A percentile compares a stretch with the other conserved stretches of the same genome.
Conservation (phyloP, 352 stramenopile genomes). For the Phytophthora fragariae region DNA sequence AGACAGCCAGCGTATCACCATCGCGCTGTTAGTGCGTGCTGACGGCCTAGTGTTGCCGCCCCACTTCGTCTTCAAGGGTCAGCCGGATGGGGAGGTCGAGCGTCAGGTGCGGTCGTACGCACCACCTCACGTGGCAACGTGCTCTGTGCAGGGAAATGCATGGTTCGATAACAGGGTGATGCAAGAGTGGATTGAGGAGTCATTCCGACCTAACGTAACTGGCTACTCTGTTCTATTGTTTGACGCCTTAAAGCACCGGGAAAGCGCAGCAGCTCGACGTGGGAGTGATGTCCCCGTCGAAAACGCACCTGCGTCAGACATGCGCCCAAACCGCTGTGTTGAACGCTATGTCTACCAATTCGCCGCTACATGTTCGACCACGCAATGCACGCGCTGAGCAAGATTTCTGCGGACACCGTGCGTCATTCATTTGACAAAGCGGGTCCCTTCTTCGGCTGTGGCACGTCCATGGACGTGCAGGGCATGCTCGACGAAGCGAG, state of each 20-base stretch:
- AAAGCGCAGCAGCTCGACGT: background rate
- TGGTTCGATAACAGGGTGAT: background rate
- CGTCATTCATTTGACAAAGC: background rate
- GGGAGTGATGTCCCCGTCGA: background rate
- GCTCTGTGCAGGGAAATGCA: background rate
- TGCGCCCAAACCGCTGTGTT: background rate
- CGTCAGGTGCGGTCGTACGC: background rate
- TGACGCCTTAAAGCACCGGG: background rate
- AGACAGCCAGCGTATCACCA: background rate
- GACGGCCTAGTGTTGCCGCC: background rate
- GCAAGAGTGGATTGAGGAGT: background rate
- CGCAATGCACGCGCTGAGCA: background rate
- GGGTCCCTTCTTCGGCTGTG: background rate
- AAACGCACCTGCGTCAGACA: background rate
- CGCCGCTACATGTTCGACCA: background rate
- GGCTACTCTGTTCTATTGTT: background rate
- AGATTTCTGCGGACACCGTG: background rate
- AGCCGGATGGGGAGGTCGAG: background rate
- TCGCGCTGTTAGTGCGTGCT: background rate
- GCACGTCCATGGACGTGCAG: background rate
- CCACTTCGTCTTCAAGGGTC: background rate
- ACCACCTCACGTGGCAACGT: background rate
- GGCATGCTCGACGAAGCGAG: background rate
- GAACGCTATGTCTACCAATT: background rate
- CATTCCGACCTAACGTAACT: background rate